Base-by-base conservation (phyloP, 148 eudicot genomes). In the Rhododendron simsii region DNA sequence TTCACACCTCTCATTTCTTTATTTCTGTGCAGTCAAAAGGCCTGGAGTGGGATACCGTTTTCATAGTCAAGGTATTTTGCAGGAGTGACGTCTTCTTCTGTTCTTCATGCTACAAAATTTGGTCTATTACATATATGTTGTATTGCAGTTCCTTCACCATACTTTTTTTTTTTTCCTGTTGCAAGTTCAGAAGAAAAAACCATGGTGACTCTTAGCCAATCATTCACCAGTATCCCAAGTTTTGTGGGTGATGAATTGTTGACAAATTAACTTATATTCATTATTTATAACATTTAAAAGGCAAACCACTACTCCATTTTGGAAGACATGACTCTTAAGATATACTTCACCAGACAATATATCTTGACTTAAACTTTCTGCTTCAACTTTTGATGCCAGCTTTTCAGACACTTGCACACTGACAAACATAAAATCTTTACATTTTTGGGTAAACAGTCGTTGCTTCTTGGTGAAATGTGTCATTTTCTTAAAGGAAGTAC, bases 21-120 rank as follows among this genome's bases (percentile, higher is more conserved):
- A 61, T 87, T 61, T 50, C 50, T 61, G 83, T 90, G 93, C 94
- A 96, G 99, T 96, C 98, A 79, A 96, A 96, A 92, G 99, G 99
- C 90, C 89, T 96, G 89, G 99, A 96, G 83, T 96, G 99, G 99
- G 99, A 96, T 87, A 92, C 93, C 80, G 99, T 96, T 86, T 96
- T 96, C 93, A 92, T 96, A 78, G 95, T 96, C 80, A 96, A 96
- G 98, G 99, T 96, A 92, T 59, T 78, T 30, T 23, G 10, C 47
- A 73, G 77, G 23, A 76, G 21, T 61, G 39, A 41, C 74, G 16
- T 5, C 33, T 21, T 83, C 45, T 13, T 4, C 88, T 35, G 14
- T 45, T 39, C 13, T 50, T 45, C 61, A 45, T 81, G 30, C 35
- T 47, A 21, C 37, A 41, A 26, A 30, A 35, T 51, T 28, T 59